Conservation (phyloP, 2,329 filamentous ascomycete species). For the Arthrobotrys sinensis region DNA sequence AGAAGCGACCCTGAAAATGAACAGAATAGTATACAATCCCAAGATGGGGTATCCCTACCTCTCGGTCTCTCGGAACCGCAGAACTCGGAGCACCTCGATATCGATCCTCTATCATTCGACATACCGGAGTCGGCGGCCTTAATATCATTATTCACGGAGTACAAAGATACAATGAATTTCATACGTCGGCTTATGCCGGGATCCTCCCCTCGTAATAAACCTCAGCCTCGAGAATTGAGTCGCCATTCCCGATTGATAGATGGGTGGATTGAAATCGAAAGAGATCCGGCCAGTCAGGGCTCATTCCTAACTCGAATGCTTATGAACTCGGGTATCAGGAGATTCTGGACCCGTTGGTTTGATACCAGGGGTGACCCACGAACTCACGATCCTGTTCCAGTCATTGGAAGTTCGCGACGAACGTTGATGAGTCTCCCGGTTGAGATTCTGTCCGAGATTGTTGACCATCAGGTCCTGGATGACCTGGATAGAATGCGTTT, state of each 20-base stretch:
- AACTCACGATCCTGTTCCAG: not conserved
- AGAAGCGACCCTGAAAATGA: not conserved
- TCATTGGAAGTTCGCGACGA: not conserved
- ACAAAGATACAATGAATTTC: constrained; percentile 43
- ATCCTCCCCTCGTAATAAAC: not conserved
- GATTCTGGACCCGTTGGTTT: constrained; percentile 9
- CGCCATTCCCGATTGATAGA: constrained; percentile 42
- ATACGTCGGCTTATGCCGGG: constrained; percentile 15
- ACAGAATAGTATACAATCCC: not conserved
- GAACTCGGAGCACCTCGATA: not conserved
- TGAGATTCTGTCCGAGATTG: constrained; percentile 33
- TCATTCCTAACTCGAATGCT: constrained; percentile 4
- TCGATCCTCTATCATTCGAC: constrained; percentile 8
- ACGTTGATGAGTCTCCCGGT: constrained; percentile 38
- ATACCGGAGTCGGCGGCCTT: not conserved
- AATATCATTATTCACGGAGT: not conserved
- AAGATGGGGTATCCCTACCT: constrained; percentile 10
- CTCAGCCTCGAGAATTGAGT: constrained; percentile 36
- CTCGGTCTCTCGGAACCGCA: not conserved
- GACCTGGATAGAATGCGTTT: constrained; percentile 43
- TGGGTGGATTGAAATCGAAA: constrained; percentile 16
- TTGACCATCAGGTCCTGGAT: constrained; percentile 30
- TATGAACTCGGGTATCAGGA: not conserved
- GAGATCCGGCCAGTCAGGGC: constrained; percentile 1
- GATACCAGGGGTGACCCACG: not conserved